Percentiles rank a stretch among this genome's conserved stretches.
These are phyloP conservation scores for Hyaloscypha variabilis DNA, from an alignment of 495 filamentous ascomycete genomes.

Conservation along the genomic window DNA sequence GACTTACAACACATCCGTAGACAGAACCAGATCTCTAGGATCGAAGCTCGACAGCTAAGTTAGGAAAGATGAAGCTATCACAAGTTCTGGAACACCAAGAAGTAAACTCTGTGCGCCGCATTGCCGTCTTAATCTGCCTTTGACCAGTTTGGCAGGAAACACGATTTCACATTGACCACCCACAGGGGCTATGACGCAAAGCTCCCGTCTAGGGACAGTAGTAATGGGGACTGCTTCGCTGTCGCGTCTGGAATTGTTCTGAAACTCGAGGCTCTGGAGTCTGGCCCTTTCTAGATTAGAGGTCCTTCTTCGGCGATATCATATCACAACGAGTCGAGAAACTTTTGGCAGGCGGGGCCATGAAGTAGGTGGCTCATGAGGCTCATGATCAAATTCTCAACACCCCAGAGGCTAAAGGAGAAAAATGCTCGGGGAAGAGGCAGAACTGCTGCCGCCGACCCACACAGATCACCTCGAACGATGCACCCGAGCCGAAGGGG, in stretches of 20 bases:
- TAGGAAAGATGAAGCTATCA: not conserved
- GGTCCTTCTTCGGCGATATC: not conserved
- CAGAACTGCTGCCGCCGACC: not conserved
- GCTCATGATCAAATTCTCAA: conserved; percentile 3
- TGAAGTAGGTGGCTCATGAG: conserved; percentile 19
- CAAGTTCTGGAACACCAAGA: not conserved
- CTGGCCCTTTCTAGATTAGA: not conserved
- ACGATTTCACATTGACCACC: not conserved
- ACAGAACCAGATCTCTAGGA: conserved; percentile 8
- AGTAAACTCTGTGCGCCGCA: not conserved
- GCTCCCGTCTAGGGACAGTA: not conserved
- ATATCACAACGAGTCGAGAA: not conserved
- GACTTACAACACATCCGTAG: not conserved
- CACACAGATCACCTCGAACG: not conserved
- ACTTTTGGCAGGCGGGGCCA: conserved; percentile 8
- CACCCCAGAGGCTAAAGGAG: not conserved
- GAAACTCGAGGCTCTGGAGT: conserved; percentile 4
- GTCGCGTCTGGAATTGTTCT: not conserved
- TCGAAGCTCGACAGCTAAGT: not conserved
- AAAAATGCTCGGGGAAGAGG: not conserved
- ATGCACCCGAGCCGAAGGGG: not conserved
- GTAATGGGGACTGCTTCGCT: not conserved
- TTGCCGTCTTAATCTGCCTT: not conserved
- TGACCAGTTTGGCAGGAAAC: not conserved
- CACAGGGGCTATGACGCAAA: not conserved